A percentile compares a stretch with the other conserved stretches of the same genome.
Evolutionary conservation across 352 stramenopile genomes (phyloP).

Genomic region (Lagenidium giganteum): DNA sequence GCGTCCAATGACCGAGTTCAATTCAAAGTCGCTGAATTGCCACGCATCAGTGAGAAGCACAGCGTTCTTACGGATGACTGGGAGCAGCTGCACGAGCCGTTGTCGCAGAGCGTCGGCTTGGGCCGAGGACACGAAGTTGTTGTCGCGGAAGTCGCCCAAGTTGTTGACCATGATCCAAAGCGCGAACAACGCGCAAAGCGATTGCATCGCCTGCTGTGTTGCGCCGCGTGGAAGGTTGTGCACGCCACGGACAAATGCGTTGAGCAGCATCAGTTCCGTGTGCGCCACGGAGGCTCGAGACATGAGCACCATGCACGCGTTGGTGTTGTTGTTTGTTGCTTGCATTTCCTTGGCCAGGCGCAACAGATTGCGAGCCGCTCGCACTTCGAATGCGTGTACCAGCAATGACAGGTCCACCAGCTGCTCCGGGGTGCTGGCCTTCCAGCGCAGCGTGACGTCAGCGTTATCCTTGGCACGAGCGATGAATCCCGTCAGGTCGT

Average conservation of each 20-base stretch:
- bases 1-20: conserved; percentile 66
- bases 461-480: conserved; percentile 21
- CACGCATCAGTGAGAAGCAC: conserved; percentile 37
- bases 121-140: conserved; percentile 46
- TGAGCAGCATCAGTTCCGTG: conserved; percentile 37
- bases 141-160: conserved; percentile 45
- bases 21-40: conserved; percentile 48
- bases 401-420: conserved; percentile 34
- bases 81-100: conserved; percentile 28
- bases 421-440: conserved; percentile 18
- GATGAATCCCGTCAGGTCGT: conserved; percentile 22
- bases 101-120: conserved; percentile 30
- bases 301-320: conserved; percentile 53
- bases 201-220: conserved; percentile 22
- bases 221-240: conserved; percentile 15
- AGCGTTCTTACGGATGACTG: conserved; percentile 35
- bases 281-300: conserved; percentile 39
- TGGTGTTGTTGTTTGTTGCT: conserved; percentile 36
- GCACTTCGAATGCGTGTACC: conserved; percentile 32
- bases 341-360: conserved; percentile 28
- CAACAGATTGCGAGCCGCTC: conserved; percentile 24
- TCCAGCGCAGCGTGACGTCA: conserved; percentile 28
- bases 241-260: conserved; percentile 25
- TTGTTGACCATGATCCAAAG: conserved; percentile 39
- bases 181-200: conserved; percentile 39